phyloP scores from a whole-genome alignment of 352 stramenopile species.

The Albugo candida region DNA sequence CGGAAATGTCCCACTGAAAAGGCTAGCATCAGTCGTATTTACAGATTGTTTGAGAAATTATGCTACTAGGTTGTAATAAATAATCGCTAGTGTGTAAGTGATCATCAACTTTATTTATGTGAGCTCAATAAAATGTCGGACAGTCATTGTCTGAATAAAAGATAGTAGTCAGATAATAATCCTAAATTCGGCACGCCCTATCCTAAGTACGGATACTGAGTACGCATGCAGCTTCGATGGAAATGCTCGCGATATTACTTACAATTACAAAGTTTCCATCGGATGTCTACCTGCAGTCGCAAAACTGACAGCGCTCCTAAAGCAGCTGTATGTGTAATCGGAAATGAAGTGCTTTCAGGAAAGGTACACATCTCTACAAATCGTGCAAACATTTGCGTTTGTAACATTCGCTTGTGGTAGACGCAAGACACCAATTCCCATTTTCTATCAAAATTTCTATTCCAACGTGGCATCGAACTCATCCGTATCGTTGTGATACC shows the following conservation, averaged over 20 bases:
- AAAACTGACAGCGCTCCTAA: constrained; percentile 13
- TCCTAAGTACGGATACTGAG: neutral
- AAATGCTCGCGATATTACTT: neutral
- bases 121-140: no score
- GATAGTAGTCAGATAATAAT: no score
- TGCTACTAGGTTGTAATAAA: no score
- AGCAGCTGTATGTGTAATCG: constrained; percentile 62
- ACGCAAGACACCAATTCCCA: constrained; percentile 75
- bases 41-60: no score
- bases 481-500: constrained; percentile 59
- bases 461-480: constrained; percentile 54
- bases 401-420: constrained; percentile 11
- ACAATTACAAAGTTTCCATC: neutral
- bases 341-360: constrained; percentile 66
- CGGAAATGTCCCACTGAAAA: no score
- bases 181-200: neutral
- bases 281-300: neutral
- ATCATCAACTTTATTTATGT: no score
- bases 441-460: constrained; percentile 67
- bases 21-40: no score
- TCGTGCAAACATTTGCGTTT: neutral
- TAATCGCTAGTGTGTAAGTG: no score
- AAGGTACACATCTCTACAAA: constrained; percentile 20
- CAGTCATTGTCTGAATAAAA: no score
- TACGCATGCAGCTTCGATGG: neutral